Base-by-base conservation (phyloP, 495 filamentous ascomycete genomes). In the Durotheca rogersii region DNA sequence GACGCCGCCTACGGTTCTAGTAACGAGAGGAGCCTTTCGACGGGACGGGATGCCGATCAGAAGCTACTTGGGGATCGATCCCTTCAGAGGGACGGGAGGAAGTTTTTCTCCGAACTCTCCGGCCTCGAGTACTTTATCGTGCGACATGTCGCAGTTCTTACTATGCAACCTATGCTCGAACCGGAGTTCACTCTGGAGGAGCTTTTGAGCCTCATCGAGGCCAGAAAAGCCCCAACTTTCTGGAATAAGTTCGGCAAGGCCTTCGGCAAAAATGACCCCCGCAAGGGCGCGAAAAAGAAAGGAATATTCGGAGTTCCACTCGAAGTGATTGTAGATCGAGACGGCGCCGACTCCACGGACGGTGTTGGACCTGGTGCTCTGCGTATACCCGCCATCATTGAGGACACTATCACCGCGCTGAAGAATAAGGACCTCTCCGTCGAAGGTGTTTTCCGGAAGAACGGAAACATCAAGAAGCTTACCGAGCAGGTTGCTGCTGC, bases 371-470 rank as follows among this genome's bases (percentile, higher is more conserved):
- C 93, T 12, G 91, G 90, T 27, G 83, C 87, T 39, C 75, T 99
- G 20, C 84, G 87, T 45, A 87, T 97, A 30, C 93, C 93, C 10
- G 84, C 87, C 1, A 76, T 99, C 45, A 79, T 99, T 27, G 90
- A 97, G 62, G 94, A 97, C 61, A 82, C 90, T 18, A 82, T 97
- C 10, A 87, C 87, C 4, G 88, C 91, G 19, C 93, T 99, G 88
- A 83, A 89, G 53, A 92, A 89, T 63, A 99, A 97, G 90, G 93
- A 99, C 69, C 95, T 99, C 78, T 95, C 90, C 12, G 89, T 97
- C 6, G 93, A 99, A 64, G 94, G 94, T 61, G 92, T 99, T 36
- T 99, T 99, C 80, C 86, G 93, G 44, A 99, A 99, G 77, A 99
- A 96, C 62, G 93, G 93, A 49, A 97, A 96, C 64, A 96, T 99